Conservation (phyloP, 129 eudicot species). For the Tanacetum coccineum region DNA sequence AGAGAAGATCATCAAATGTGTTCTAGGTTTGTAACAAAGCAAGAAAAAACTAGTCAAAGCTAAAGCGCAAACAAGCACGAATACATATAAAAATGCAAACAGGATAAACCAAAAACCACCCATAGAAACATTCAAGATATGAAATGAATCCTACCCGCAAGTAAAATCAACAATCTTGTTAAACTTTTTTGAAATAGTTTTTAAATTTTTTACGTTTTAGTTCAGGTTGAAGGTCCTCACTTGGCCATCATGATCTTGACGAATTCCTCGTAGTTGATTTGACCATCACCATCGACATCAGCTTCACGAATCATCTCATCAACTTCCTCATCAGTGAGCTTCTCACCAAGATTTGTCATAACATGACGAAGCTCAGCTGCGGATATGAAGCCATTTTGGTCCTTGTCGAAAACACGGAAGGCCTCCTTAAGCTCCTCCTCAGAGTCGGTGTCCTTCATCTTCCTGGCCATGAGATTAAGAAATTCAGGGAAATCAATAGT, state of each 20-base stretch:
- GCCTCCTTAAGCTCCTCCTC: constrained; percentile 92
- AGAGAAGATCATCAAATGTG: constrained; percentile 15
- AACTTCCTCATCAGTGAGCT: constrained; percentile 72
- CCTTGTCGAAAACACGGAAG: constrained; percentile 70
- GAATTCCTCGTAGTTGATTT: constrained; percentile 84
- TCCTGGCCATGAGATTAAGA: constrained; percentile 76
- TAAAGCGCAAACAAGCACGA: constrained; percentile 41
- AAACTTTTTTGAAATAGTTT: constrained; percentile 22
- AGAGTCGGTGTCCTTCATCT: constrained; percentile 78
- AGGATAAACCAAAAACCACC: constrained; percentile 29
- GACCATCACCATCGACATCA: constrained; percentile 83
- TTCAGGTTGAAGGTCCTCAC: constrained; percentile 47
- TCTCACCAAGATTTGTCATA: constrained; percentile 86
- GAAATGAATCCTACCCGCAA: constrained; percentile 47
- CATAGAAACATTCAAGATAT: constrained; percentile 34
- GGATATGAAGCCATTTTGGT: constrained; percentile 78
- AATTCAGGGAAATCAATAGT: constrained; percentile 80
- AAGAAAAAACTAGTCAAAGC: constrained; percentile 30
- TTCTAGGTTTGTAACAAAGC: constrained; percentile 31
- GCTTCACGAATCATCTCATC: constrained; percentile 86
- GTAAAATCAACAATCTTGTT: constrained; percentile 36
- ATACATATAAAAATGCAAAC: constrained; percentile 38
- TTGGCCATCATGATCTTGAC: constrained; percentile 95
- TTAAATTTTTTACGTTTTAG: constrained; percentile 22
- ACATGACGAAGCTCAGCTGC: constrained; percentile 86